A percentile compares a stretch with the other conserved stretches of the same genome.
Evolutionary conservation across 495 filamentous ascomycete species (phyloP).

Genomic region (Peziza echinospora): DNA sequence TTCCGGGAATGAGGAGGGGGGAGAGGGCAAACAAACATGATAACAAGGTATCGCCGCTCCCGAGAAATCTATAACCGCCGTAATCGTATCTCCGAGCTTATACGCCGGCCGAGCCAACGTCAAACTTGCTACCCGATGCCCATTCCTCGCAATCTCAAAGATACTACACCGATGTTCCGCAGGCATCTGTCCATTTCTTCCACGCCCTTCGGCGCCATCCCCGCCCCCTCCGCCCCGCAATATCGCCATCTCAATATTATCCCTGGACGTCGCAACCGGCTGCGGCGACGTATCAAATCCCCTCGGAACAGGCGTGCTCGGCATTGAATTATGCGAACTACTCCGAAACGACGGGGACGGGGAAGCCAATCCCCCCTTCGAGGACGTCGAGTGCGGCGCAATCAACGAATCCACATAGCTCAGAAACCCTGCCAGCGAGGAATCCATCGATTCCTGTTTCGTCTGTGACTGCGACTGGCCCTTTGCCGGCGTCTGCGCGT

Average conservation of each 20-base stretch:
- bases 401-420: neutral
- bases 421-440: neutral
- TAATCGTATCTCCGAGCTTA: constrained; percentile 69
- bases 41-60: constrained; percentile 54
- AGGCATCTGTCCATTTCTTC: neutral
- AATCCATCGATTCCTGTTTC: neutral
- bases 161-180: constrained; percentile 33
- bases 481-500: constrained; percentile 6
- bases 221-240: neutral
- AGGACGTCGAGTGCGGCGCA: too few relatives aligned
- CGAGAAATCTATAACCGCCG: constrained; percentile 60
- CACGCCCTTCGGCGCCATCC: too few relatives aligned
- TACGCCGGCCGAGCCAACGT: constrained; percentile 80
- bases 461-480: constrained; percentile 2
- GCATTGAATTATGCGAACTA: too few relatives aligned
- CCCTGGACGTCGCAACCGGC: neutral
- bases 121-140: constrained; percentile 62
- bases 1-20: neutral
- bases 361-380: neutral
- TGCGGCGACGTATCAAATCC: neutral
- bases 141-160: constrained; percentile 85
- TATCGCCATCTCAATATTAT: neutral
- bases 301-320: neutral
- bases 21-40: constrained; percentile 27
- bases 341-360: neutral